phyloP scores from a whole-genome alignment of 2,329 filamentous ascomycete genomes.

The Aspergillus novofumigatus region DNA sequence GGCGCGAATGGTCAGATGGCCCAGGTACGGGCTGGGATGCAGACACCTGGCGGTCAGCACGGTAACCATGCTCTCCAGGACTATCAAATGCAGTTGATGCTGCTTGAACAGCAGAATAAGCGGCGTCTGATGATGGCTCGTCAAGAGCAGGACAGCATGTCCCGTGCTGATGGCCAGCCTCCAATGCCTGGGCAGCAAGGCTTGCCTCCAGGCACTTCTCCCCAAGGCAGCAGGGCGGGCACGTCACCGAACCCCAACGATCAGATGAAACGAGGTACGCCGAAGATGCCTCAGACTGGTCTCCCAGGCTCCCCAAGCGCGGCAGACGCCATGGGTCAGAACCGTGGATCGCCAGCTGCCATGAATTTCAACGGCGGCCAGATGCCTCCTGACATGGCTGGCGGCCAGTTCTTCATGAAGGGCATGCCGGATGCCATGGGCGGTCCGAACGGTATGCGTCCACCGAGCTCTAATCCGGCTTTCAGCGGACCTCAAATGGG shows the following conservation, averaged over 20 bases:
- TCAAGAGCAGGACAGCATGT: slow-evolving; percentile 62
- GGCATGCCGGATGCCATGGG: slow-evolving; percentile 42
- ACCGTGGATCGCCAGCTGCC: slow-evolving; percentile 57
- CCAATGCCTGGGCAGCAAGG: slow-evolving; percentile 43
- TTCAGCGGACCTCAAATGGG: slow-evolving; percentile 41
- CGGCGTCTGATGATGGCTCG: slow-evolving; percentile 63
- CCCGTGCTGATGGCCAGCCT: slow-evolving; percentile 48
- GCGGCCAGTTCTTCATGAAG: slow-evolving; percentile 41
- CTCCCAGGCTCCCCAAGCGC: slow-evolving; percentile 56
- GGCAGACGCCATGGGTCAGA: slow-evolving; percentile 52
- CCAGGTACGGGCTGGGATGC: slow-evolving; percentile 35
- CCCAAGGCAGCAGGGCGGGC: slow-evolving; percentile 52
- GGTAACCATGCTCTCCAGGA: slow-evolving; percentile 63
- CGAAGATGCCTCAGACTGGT: slow-evolving; percentile 55
- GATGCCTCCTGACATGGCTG: slow-evolving; percentile 47
- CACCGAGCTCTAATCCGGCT: slow-evolving; percentile 51
- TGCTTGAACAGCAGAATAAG: slow-evolving; percentile 66
- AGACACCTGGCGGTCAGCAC: slow-evolving; percentile 38
- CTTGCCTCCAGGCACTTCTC: slow-evolving; percentile 54
- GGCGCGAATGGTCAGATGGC: slow-evolving; percentile 53
- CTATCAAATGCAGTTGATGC: slow-evolving; percentile 67
- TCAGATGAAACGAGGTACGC: slow-evolving; percentile 60
- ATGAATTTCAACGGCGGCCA: slow-evolving; percentile 51
- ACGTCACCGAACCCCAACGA: slow-evolving; percentile 60
- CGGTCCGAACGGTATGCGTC: slow-evolving; percentile 54